Percentiles rank a stretch among this genome's conserved stretches.
phyloP scores from a whole-genome alignment of 2,329 filamentous ascomycete species.

The Paraphaeosphaeria sporulosa region DNA sequence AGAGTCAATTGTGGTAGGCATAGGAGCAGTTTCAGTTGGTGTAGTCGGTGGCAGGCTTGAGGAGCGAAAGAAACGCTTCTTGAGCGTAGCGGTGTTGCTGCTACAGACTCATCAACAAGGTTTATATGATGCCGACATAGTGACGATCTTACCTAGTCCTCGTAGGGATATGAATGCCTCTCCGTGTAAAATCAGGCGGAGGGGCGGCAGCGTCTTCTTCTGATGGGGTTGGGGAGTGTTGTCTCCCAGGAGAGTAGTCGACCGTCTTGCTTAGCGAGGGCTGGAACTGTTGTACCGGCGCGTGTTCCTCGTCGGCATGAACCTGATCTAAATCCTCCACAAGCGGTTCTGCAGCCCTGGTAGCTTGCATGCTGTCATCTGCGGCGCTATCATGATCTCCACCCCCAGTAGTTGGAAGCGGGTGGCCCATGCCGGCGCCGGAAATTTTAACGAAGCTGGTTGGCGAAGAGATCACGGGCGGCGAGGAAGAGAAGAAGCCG shows the following conservation, averaged over 20 bases:
- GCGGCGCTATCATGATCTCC: conserved; percentile 45
- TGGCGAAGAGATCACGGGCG: conserved; percentile 31
- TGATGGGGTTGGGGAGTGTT: conserved; percentile 15
- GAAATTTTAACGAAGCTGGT: conserved; percentile 31
- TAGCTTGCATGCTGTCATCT: conserved; percentile 25
- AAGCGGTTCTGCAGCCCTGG: conserved; percentile 39
- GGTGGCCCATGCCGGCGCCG: conserved; percentile 37
- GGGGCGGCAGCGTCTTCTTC: conserved; percentile 42
- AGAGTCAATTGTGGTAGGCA: conserved; percentile 28
- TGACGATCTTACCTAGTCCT: conserved; percentile 43
- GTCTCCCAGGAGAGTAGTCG: conserved; percentile 29
- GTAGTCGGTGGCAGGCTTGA: conserved; percentile 19
- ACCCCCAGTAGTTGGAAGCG: conserved; percentile 28
- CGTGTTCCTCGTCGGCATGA: conserved; percentile 26
- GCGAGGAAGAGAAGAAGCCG: conserved; percentile 35
- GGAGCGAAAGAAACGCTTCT: conserved; percentile 23
- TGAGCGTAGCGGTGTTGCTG: conserved; percentile 28
- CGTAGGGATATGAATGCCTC: conserved; percentile 47
- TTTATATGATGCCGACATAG: not conserved
- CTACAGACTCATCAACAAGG: conserved; percentile 17
- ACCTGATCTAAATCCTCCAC: conserved; percentile 40
- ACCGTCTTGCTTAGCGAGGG: conserved; percentile 22
- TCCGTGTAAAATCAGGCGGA: conserved; percentile 45
- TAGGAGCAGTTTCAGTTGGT: conserved; percentile 5
- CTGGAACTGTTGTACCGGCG: conserved; percentile 31